Evolutionary conservation across 345 rosid genomes (phyloP).

Genomic region (Adansonia digitata): DNA sequence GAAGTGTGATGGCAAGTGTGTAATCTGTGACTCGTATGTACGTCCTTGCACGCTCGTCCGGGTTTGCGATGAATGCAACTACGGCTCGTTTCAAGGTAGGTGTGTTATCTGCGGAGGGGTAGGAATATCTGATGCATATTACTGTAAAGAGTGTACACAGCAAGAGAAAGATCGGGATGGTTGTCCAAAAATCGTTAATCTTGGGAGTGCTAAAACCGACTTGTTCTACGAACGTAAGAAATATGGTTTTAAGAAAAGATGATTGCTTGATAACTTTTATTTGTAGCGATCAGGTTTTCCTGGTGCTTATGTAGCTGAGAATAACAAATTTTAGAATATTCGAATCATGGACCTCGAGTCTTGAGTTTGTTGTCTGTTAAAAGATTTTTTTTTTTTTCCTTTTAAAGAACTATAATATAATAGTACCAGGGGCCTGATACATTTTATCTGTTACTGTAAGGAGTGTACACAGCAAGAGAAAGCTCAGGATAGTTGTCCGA

Average conservation of each 20-base stretch:
- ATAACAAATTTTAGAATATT: background rate
- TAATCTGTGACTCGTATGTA: conserved; percentile 60
- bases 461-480: conserved; percentile 74
- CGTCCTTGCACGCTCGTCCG: conserved; percentile 76
- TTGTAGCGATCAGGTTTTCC: background rate
- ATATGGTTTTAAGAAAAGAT: conserved; percentile 57
- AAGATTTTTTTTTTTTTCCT: no score
- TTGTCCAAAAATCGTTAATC: conserved; percentile 37
- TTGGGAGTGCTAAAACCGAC: conserved; percentile 47
- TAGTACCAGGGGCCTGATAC: no score
- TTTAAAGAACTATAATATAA: no score
- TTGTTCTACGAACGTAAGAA: conserved; percentile 57
- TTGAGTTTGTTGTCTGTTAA: background rate
- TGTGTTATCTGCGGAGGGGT: conserved; percentile 68
- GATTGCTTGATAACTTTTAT: conserved; percentile 2
- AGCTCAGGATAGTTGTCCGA: conserved; percentile 64
- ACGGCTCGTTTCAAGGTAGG: conserved; percentile 63
- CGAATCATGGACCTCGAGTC: background rate
- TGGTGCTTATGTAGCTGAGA: background rate
- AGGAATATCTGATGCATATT: conserved; percentile 69
- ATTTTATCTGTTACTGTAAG: conserved; percentile 64
- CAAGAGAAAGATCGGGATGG: conserved; percentile 73
- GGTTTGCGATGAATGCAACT: conserved; percentile 68
- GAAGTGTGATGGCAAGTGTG: conserved; percentile 63
- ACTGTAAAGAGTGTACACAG: conserved; percentile 69